A percentile compares a stretch with the other conserved stretches of the same genome.
Evolutionary conservation across 2,329 filamentous ascomycete species (phyloP).

Genomic region (Geosmithia putterillii): DNA sequence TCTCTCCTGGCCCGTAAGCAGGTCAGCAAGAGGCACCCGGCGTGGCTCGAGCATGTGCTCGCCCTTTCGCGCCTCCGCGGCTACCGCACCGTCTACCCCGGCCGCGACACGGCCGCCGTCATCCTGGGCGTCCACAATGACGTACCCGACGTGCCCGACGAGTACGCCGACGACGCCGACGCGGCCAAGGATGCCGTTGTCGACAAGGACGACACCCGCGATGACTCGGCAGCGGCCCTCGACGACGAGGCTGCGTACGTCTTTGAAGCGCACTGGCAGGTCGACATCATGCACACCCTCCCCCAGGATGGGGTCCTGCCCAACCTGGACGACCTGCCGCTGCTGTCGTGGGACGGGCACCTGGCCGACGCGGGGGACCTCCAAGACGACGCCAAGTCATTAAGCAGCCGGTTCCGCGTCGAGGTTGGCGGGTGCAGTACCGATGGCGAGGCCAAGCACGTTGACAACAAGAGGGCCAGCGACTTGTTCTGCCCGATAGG

Average conservation of each 20-base stretch:
- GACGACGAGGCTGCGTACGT: slow-evolving; percentile 15
- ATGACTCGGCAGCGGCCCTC: slow-evolving; percentile 14
- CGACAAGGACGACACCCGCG: slow-evolving; percentile 9
- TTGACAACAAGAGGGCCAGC: slow-evolving; percentile 24
- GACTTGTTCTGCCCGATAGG: slow-evolving; percentile 61
- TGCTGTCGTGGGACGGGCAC: slow-evolving; percentile 54
- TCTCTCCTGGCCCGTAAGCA: slow-evolving; percentile 37
- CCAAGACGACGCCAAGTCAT: slow-evolving; percentile 27
- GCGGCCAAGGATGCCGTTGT: slow-evolving; percentile 6
- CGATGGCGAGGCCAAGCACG: slow-evolving; percentile 10
- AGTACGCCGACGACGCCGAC: slow-evolving; percentile 28
- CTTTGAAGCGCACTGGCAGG: slow-evolving; percentile 29
- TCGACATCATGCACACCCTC: slow-evolving; percentile 35
- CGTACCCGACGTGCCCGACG: slow-evolving; percentile 61
- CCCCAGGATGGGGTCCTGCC: slow-evolving; percentile 29
- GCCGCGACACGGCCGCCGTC: slow-evolving; percentile 35
- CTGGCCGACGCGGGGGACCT: slow-evolving; percentile 25
- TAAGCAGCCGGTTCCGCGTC: slow-evolving; percentile 49
- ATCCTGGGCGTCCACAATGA: slow-evolving; percentile 71
- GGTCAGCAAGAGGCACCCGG: slow-evolving; percentile 56
- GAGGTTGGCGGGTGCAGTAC: slow-evolving; percentile 54
- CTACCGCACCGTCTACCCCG: slow-evolving; percentile 72
- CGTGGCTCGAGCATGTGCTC: slow-evolving; percentile 69
- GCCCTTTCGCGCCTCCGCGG: slow-evolving; percentile 65
- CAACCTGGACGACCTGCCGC: slow-evolving; percentile 35